Percentiles rank a stretch among this genome's conserved stretches.
These are phyloP conservation scores for Leucaena leucocephala DNA, from an alignment of 306 rosid species.

Conservation along the genomic window DNA sequence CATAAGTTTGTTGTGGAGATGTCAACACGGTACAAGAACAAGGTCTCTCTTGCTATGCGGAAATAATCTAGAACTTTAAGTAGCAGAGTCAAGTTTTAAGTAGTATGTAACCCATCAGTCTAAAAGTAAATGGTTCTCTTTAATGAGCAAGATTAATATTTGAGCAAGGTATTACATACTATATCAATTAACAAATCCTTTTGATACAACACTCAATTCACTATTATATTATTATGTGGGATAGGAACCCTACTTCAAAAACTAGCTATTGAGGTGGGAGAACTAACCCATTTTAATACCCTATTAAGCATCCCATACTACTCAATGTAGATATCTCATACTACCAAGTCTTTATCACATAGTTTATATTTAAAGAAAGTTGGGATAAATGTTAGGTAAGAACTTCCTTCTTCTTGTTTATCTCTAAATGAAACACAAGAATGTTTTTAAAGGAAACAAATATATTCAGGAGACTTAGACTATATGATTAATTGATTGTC, in stretches of 20 bases:
- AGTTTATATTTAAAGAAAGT: too few relatives aligned
- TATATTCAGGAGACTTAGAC: too few relatives aligned
- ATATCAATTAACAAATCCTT: background rate
- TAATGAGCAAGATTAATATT: background rate
- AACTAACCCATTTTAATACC: too few relatives aligned
- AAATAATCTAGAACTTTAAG: background rate
- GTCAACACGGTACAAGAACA: slow-evolving; percentile 32
- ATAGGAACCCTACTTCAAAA: too few relatives aligned
- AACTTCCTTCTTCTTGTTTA: too few relatives aligned
- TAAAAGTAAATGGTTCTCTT: background rate
- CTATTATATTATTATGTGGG: background rate
- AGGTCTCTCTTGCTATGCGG: background rate
- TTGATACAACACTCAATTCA: background rate
- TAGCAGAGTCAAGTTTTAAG: background rate
- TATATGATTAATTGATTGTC: too few relatives aligned
- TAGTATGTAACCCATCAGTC: background rate
- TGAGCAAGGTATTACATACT: background rate
- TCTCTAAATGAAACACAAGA: too few relatives aligned
- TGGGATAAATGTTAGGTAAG: too few relatives aligned
- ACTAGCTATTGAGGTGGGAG: too few relatives aligned
- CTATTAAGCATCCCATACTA: background rate
- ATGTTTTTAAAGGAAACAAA: too few relatives aligned
- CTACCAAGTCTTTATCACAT: too few relatives aligned
- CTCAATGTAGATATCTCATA: too few relatives aligned
- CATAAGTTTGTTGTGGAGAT: slow-evolving; percentile 28